These are phyloP conservation scores for Centaurea solstitialis DNA, from an alignment of 129 eudicot genomes.

Conservation along the genomic window DNA sequence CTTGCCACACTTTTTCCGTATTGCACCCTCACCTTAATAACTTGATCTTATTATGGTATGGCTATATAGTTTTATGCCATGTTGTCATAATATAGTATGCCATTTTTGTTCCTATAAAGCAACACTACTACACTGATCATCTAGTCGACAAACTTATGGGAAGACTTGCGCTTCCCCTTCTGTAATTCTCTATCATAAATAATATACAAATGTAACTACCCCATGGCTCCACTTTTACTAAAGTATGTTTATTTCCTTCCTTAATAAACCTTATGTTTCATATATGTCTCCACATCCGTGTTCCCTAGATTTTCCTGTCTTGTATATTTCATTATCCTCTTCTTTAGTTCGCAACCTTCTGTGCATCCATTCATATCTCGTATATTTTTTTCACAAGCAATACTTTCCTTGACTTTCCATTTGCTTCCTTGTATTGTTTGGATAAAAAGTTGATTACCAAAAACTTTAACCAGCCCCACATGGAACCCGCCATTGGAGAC, in stretches of 20 bases:
- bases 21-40: background rate
- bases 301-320: too few relatives aligned
- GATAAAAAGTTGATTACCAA: too few relatives aligned
- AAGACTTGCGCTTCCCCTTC: background rate
- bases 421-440: background rate
- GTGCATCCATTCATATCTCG: background rate
- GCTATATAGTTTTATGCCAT: background rate
- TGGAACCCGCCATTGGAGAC: too few relatives aligned
- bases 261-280: too few relatives aligned
- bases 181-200: too few relatives aligned
- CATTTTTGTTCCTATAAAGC: background rate
- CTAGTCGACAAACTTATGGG: background rate
- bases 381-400: background rate
- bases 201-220: too few relatives aligned
- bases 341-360: background rate
- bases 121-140: background rate
- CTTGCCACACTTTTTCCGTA: background rate
- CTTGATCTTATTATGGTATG: background rate
- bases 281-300: too few relatives aligned
- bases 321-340: too few relatives aligned
- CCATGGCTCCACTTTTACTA: too few relatives aligned
- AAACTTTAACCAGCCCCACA: too few relatives aligned
- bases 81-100: background rate
- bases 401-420: background rate
- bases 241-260: too few relatives aligned